Evolutionary conservation across 2,329 filamentous ascomycete species (phyloP), one percentile per base, ranked within the genome.

Genomic region (Ascocoryne sarcoides): DNA sequence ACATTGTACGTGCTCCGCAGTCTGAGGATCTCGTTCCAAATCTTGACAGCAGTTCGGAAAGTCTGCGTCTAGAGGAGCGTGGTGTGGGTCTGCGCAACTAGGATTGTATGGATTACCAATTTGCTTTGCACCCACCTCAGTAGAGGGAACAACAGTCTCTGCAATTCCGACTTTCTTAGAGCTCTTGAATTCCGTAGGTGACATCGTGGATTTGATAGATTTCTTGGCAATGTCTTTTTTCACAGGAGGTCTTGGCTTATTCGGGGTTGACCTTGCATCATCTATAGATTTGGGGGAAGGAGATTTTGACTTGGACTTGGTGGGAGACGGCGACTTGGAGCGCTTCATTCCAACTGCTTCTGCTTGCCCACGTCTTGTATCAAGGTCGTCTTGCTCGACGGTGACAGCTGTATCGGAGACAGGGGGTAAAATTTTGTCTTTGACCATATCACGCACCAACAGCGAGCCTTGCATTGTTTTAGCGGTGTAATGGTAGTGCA

Each of bases 11-110:
- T n/a, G n/a, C n/a, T n/a, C n/a, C n/a, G n/a, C n/a, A n/a, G n/a
- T n/a, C n/a, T n/a, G n/a, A n/a, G n/a, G n/a, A n/a, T 26, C 21
- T 18, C 30, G 18, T 35, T 44, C 37, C 12, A 40, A 37, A 23
- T 44, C 20, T 4, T 36, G 29, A 17, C 33, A 37, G n/a, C 34
- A 32, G 18, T 30, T 10, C 9, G 21, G 15, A 8, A 37, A 17
- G 17, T 10, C 20, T 17, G 35, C 12, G 21, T 30, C 35, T 16
- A 30, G n/a, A 15, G n/a, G 16, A 18, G 15, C 23, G 19, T 37
- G 35, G 14, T 37, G 35, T 5, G 20, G 4, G 23, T 37, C 35
- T 3, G 28, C 35, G 14, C 20, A 28, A 17, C 15, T 19, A 10
- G 20, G 23, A 15, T 37, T 30, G 12, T 37, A 17, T 10, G 35